Evolutionary conservation across 768 basidiomycete species (phyloP).

Genomic region (Termitomyces sp.): DNA sequence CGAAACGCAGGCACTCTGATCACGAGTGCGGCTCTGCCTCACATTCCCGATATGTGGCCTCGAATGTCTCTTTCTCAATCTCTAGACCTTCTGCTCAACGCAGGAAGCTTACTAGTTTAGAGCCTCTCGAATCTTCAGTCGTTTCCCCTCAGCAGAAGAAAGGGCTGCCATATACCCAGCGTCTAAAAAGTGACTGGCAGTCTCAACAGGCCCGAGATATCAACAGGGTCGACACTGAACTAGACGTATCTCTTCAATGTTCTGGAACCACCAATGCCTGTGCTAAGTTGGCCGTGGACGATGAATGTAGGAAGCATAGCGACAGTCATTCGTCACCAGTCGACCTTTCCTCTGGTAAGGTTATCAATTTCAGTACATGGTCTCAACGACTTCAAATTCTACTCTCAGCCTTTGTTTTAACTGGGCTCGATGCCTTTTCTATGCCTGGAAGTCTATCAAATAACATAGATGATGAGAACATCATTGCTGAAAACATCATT

Average conservation of each 20-base stretch:
- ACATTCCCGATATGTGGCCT: not conserved
- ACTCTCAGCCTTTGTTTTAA: not conserved
- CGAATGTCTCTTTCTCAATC: not conserved
- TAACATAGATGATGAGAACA: constrained; percentile 1
- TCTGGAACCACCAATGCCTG: not conserved
- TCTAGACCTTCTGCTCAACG: not conserved
- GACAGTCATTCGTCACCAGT: not conserved
- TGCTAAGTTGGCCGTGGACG: not conserved
- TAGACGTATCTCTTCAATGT: constrained; percentile 1
- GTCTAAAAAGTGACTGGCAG: constrained; percentile 4
- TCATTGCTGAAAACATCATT: constrained; percentile 3
- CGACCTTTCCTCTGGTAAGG: not conserved
- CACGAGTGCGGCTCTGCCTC: not conserved
- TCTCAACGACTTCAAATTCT: not conserved
- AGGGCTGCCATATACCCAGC: constrained; percentile 1
- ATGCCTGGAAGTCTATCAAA: not conserved
- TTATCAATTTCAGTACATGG: not conserved
- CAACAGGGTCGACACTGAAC: not conserved
- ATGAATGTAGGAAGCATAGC: not conserved
- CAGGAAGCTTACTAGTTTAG: not conserved
- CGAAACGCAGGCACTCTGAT: constrained; percentile 7
- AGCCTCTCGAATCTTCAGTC: constrained; percentile 5
- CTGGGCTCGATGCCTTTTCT: not conserved
- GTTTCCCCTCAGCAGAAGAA: constrained; percentile 5
- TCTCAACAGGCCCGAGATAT: constrained; percentile 1